Evolutionary conservation across 768 basidiomycete genomes (phyloP).

Genomic region (Amanita polypyramis): DNA sequence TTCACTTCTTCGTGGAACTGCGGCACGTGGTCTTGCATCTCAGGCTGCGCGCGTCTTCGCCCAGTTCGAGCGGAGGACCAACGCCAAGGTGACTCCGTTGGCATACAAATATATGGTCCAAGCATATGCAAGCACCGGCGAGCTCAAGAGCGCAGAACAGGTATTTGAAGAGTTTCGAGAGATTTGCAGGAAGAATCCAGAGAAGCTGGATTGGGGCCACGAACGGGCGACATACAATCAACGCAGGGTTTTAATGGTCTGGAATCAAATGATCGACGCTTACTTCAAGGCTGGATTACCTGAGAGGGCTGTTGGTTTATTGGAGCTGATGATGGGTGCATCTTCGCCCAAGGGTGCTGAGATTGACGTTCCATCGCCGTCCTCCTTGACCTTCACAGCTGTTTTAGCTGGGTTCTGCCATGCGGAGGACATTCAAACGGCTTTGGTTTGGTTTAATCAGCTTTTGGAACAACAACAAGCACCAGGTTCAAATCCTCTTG

Average conservation of each 20-base stretch:
- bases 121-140: slow-evolving; percentile 41
- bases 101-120: slow-evolving; percentile 48
- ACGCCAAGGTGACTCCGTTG: slow-evolving; percentile 21
- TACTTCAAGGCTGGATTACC: slow-evolving; percentile 59
- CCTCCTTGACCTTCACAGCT: slow-evolving; percentile 50
- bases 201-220: not conserved
- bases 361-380: slow-evolving; percentile 42
- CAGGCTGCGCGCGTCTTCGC: slow-evolving; percentile 57
- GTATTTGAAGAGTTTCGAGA: slow-evolving; percentile 52
- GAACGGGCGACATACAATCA: not conserved
- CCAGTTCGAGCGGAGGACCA: slow-evolving; percentile 39
- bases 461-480: slow-evolving; percentile 33
- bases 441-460: slow-evolving; percentile 62
- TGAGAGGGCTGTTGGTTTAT: slow-evolving; percentile 50
- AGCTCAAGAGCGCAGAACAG: slow-evolving; percentile 38
- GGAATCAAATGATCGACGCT: slow-evolving; percentile 69
- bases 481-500: slow-evolving; percentile 25
- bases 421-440: slow-evolving; percentile 49
- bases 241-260: slow-evolving; percentile 22
- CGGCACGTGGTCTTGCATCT: slow-evolving; percentile 42
- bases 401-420: slow-evolving; percentile 60
- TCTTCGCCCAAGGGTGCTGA: slow-evolving; percentile 20
- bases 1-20: slow-evolving; percentile 52
- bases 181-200: slow-evolving; percentile 18
- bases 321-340: slow-evolving; percentile 63